phyloP scores from a whole-genome alignment of 495 filamentous ascomycete species.

The Aspergillus panamensis region DNA sequence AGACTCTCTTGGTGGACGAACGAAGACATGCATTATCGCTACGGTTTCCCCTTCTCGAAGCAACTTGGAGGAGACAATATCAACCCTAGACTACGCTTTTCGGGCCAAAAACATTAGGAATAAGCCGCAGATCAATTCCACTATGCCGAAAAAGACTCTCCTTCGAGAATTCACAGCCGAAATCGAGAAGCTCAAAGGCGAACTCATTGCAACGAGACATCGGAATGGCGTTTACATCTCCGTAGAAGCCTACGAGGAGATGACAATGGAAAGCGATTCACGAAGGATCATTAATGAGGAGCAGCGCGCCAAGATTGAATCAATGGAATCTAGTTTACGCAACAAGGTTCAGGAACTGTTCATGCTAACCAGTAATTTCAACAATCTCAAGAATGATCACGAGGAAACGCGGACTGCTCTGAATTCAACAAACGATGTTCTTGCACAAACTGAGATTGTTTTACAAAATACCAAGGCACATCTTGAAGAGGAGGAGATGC shows the following conservation, averaged over 20 bases:
- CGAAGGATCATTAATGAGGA: slow-evolving; percentile 90
- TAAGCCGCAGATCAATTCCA: slow-evolving; percentile 90
- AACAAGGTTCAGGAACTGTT: slow-evolving; percentile 93
- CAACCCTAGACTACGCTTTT: slow-evolving; percentile 95
- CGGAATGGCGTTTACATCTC: slow-evolving; percentile 93
- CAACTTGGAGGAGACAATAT: slow-evolving; percentile 97
- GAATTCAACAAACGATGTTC: slow-evolving; percentile 70
- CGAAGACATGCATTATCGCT: slow-evolving; percentile 98
- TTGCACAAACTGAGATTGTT: slow-evolving; percentile 83
- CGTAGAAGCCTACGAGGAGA: slow-evolving; percentile 76
- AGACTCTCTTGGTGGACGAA: slow-evolving; percentile 91
- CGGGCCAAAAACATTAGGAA: slow-evolving; percentile 97
- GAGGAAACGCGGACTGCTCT: slow-evolving; percentile 68
- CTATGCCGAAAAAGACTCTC: slow-evolving; percentile 86
- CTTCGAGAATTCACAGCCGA: slow-evolving; percentile 88
- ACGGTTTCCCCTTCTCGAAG: slow-evolving; percentile 91
- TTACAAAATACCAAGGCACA: slow-evolving; percentile 69
- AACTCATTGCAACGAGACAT: slow-evolving; percentile 88
- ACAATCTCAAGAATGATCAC: slow-evolving; percentile 78
- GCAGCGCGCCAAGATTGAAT: slow-evolving; percentile 85
- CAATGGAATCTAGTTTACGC: slow-evolving; percentile 81
- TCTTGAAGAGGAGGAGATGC: slow-evolving; percentile 72
- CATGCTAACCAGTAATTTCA: slow-evolving; percentile 76
- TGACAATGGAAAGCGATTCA: slow-evolving; percentile 87
- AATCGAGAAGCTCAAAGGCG: slow-evolving; percentile 89